These are phyloP conservation scores for Tolypocladium cylindrosporum DNA, from an alignment of 2,329 filamentous ascomycete genomes.

Conservation along the genomic window DNA sequence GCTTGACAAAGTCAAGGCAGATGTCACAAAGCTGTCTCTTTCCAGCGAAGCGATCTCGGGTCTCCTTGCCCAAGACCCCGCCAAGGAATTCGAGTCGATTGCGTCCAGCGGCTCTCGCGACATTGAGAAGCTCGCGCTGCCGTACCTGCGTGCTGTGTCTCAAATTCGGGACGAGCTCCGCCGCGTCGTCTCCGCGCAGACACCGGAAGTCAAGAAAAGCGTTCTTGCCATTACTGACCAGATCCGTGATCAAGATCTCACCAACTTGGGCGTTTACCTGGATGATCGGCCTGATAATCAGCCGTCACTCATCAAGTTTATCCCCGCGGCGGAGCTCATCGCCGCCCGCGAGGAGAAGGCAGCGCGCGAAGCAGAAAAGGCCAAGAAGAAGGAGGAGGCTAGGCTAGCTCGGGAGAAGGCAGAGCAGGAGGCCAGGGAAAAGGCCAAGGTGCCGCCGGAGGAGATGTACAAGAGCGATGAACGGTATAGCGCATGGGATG, in stretches of 20 bases:
- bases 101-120: conserved; percentile 36
- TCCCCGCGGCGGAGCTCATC: conserved; percentile 46
- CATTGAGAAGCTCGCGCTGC: conserved; percentile 41
- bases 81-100: conserved; percentile 35
- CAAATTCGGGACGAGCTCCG: conserved; percentile 53
- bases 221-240: conserved; percentile 69
- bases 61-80: conserved; percentile 33
- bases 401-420: conserved; percentile 37
- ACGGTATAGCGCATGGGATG: conserved; percentile 68
- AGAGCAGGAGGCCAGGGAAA: conserved; percentile 44
- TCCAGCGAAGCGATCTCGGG: conserved; percentile 31
- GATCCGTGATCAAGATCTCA: conserved; percentile 72
- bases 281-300: conserved; percentile 64
- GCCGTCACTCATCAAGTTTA: conserved; percentile 64
- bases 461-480: conserved; percentile 49
- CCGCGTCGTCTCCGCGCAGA: conserved; percentile 36
- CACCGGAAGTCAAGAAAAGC: conserved; percentile 51
- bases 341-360: conserved; percentile 50
- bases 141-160: conserved; percentile 45
- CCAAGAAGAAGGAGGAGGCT: conserved; percentile 44
- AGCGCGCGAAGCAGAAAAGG: conserved; percentile 51
- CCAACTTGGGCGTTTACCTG: conserved; percentile 75
- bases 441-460: conserved; percentile 43
- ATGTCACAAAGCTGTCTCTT: conserved; percentile 38
- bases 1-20: conserved; percentile 33